Evolutionary conservation across 78 protist species (phyloP).

Genomic region (Dictyostelium firmibasis): DNA sequence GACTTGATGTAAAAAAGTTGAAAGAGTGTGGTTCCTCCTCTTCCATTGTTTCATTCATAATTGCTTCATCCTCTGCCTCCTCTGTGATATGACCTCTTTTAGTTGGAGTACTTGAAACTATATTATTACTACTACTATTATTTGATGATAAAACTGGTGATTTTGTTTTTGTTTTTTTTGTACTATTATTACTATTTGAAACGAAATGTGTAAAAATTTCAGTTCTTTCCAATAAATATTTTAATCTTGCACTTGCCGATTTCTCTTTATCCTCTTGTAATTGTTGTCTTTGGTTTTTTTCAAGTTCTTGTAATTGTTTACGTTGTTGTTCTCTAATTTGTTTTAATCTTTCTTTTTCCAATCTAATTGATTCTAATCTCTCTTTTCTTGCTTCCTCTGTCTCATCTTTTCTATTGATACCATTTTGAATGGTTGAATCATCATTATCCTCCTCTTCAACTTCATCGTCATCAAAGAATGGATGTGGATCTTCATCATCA

Average conservation of each 20-base stretch:
- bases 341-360: conserved; percentile 63
- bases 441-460: background rate
- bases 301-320: conserved; percentile 35
- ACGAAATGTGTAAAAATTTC: conserved; percentile 59
- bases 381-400: conserved; percentile 38
- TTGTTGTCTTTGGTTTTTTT: conserved; percentile 36
- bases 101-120: conserved; percentile 37
- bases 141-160: background rate
- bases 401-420: conserved; percentile 27
- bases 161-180: background rate
- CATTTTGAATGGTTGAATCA: background rate
- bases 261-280: conserved; percentile 40
- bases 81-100: conserved; percentile 64
- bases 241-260: conserved; percentile 63
- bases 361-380: conserved; percentile 29
- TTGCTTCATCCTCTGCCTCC: conserved; percentile 78
- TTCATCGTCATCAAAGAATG: conserved; percentile 43
- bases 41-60: conserved; percentile 59
- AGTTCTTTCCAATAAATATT: conserved; percentile 76
- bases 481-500: background rate
- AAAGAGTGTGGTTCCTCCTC: conserved; percentile 68
- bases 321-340: conserved; percentile 31
- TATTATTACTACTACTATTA: background rate
- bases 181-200: conserved; percentile 18
- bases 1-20: conserved; percentile 60